Conservation (phyloP, 768 basidiomycete genomes). For the Leccinum subgranulosum region DNA sequence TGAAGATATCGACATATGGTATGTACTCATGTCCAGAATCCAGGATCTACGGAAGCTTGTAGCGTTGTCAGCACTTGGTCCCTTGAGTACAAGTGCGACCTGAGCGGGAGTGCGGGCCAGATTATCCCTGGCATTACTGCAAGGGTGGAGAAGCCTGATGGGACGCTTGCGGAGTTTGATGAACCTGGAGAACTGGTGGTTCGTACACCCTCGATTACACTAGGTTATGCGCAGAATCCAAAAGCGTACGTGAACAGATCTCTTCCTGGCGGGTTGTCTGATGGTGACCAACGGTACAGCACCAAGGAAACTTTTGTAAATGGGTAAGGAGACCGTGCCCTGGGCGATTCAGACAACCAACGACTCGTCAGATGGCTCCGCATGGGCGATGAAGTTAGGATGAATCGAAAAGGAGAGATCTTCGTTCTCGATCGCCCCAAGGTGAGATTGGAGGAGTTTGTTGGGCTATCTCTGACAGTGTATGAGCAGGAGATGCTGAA, state of each 20-base stretch:
- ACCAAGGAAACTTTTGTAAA: slow-evolving; percentile 63
- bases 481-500: slow-evolving; percentile 63
- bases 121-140: slow-evolving; percentile 56
- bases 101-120: slow-evolving; percentile 54
- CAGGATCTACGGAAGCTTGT: slow-evolving; percentile 65
- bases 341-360: background rate
- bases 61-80: slow-evolving; percentile 50
- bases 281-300: slow-evolving; percentile 33
- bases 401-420: slow-evolving; percentile 59
- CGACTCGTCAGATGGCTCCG: slow-evolving; percentile 51
- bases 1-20: background rate
- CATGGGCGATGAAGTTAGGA: slow-evolving; percentile 68
- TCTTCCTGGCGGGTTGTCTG: background rate
- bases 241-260: slow-evolving; percentile 46
- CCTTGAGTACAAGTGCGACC: slow-evolving; percentile 41
- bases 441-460: slow-evolving; percentile 32
- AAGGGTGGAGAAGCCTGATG: slow-evolving; percentile 57
- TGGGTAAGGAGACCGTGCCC: slow-evolving; percentile 25
- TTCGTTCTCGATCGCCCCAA: slow-evolving; percentile 74
- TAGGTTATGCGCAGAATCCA: slow-evolving; percentile 56
- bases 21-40: background rate
- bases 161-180: slow-evolving; percentile 50
- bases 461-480: background rate
- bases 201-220: slow-evolving; percentile 55
- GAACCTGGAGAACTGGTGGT: slow-evolving; percentile 64